phyloP scores from a whole-genome alignment of 2,329 filamentous ascomycete genomes.

The Botrytis elliptica region DNA sequence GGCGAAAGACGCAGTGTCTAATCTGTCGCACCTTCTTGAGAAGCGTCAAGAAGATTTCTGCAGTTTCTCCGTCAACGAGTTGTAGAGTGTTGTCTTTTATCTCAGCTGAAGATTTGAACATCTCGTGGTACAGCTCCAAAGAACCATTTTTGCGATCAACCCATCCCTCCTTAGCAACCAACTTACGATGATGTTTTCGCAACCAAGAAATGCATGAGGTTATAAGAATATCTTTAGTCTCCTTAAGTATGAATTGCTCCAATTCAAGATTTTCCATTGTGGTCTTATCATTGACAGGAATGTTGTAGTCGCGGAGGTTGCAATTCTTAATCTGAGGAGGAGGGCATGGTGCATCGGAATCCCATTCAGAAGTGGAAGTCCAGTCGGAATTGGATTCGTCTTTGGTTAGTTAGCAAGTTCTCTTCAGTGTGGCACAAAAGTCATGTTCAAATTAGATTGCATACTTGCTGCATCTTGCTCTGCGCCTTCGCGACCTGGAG shows the following conservation, averaged over 20 bases:
- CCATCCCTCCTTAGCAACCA: neutral
- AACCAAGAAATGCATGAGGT: neutral
- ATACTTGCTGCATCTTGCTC: neutral
- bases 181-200: neutral
- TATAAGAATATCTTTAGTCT: neutral
- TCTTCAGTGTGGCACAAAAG: fast-evolving
- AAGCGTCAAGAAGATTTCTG: neutral
- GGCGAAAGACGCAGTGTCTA: neutral
- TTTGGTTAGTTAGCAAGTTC: neutral
- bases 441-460: neutral
- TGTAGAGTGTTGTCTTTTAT: neutral
- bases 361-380: neutral
- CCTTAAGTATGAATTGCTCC: neutral
- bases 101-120: neutral
- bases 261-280: neutral
- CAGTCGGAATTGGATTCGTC: neutral
- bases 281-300: neutral
- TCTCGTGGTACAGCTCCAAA: neutral
- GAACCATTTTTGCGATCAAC: neutral
- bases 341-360: neutral
- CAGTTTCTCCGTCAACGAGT: neutral
- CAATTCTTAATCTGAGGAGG: neutral
- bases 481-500: neutral
- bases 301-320: neutral
- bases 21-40: neutral